Evolutionary conservation across 2,329 filamentous ascomycete genomes (phyloP), one percentile per base, ranked within the genome.

Genomic region (Phaeophleospora eucalypticola): DNA sequence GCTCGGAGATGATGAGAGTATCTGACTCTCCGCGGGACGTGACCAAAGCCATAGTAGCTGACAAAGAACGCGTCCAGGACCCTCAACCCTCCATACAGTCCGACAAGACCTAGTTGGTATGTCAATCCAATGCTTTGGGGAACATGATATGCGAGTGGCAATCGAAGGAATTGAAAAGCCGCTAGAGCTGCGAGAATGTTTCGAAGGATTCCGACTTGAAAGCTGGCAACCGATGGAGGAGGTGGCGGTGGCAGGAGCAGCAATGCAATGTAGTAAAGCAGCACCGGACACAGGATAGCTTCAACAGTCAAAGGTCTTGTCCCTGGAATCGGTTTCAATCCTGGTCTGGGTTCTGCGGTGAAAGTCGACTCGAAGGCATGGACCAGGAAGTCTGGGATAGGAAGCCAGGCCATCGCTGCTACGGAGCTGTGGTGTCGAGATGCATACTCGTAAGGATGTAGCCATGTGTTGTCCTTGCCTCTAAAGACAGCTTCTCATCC

Each of bases 31-130:
- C 68, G 57, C 2, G 70, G 70, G 18, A 72, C 65, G 39, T 71
- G 68, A 0, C 58, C 56, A 43, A 69, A 70, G 17, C 65, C 47
- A 42, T 69, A 70, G 4, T 65, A 68, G 24, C 66, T 68, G 43
- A 73, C 65, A 52, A 72, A 71, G 60, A 73, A 73, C 8, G 65
- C 68, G 48, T 72, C 70, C 9, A 73, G 36, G 3, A 72, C 70
- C 24, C 70, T 53, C 37, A 65, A 65, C 8, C 67, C 65, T 7
- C 70, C 70, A 42, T 73, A 72, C 2, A 72, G 47, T 3, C 69
- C 70, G 1, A 73, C 68, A 4, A 73, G 64, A 3, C 67, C 66
- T 14, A 72, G 66, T 44, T 72, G 70, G 42, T 73, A 72, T 14
- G 69, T 72, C 15, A 72, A 58, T n/a, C 70, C 70, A 34, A 72